These are phyloP conservation scores for Aspergillus pseudotamarii DNA, from an alignment of 2,329 filamentous ascomycete genomes.

Conservation along the genomic window DNA sequence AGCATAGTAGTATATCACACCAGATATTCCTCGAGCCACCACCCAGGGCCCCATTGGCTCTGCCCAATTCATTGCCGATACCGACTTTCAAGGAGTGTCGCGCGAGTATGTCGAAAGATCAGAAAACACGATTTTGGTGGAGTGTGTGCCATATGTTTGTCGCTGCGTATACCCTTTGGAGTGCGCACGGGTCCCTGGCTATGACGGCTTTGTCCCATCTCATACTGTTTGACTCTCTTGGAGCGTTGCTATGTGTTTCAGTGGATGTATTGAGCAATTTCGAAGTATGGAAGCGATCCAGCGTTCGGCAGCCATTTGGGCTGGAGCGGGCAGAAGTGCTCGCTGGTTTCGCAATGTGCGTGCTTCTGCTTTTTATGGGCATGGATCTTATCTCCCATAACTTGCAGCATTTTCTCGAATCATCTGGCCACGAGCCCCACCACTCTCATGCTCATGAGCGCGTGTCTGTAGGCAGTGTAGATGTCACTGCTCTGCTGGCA, in stretches of 20 bases:
- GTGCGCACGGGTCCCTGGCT: slow-evolving; percentile 80
- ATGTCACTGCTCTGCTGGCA: slow-evolving; percentile 78
- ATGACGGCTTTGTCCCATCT: slow-evolving; percentile 91
- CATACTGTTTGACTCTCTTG: slow-evolving; percentile 92
- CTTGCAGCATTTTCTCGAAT: slow-evolving; percentile 87
- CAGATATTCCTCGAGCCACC: slow-evolving; percentile 96
- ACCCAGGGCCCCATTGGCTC: slow-evolving; percentile 78
- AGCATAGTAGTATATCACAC: slow-evolving; percentile 93
- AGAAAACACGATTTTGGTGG: slow-evolving; percentile 83
- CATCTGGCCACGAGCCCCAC: slow-evolving; percentile 73
- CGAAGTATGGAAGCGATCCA: slow-evolving; percentile 93
- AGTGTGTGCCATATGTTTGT: slow-evolving; percentile 84
- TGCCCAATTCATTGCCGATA: slow-evolving; percentile 89
- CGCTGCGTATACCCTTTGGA: slow-evolving; percentile 82
- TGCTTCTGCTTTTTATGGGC: slow-evolving; percentile 95
- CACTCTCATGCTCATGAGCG: slow-evolving; percentile 68
- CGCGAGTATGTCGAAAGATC: slow-evolving; percentile 84
- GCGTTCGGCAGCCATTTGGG: slow-evolving; percentile 88
- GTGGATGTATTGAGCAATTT: slow-evolving; percentile 96
- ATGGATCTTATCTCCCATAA: slow-evolving; percentile 94
- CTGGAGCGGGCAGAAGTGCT: slow-evolving; percentile 91
- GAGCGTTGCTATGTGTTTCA: slow-evolving; percentile 84
- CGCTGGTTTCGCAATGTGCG: slow-evolving; percentile 92
- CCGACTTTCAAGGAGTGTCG: slow-evolving; percentile 88
- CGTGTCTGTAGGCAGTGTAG: slow-evolving; percentile 74